Percentiles rank a stretch among this genome's conserved stretches.
Evolutionary conservation across 371 early-diverging fungal species (phyloP).

Genomic region (Apophysomyces ossiformis): DNA sequence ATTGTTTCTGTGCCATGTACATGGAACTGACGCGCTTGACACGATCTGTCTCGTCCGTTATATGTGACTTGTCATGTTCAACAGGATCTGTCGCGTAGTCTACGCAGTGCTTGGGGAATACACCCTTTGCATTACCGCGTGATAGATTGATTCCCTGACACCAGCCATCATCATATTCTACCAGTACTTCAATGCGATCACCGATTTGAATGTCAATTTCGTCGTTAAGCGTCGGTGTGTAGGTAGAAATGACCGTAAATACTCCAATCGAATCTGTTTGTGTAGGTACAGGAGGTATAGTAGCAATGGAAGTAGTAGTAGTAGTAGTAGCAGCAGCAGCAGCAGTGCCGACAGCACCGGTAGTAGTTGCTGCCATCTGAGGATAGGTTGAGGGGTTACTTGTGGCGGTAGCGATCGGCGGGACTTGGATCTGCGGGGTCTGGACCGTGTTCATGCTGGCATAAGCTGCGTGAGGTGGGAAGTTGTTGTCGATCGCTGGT

Average conservation of each 20-base stretch:
- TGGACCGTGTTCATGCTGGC: slow-evolving; percentile 11
- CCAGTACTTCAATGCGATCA: slow-evolving; percentile 65
- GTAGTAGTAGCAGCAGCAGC: slow-evolving; percentile 17
- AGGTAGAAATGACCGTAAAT: slow-evolving; percentile 57
- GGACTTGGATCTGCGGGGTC: slow-evolving; percentile 10
- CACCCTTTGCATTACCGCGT: slow-evolving; percentile 61
- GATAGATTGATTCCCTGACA: slow-evolving; percentile 66
- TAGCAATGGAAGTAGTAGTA: slow-evolving; percentile 15
- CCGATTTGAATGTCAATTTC: slow-evolving; percentile 70
- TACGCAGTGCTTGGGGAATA: slow-evolving; percentile 69
- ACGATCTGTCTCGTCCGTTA: slow-evolving; percentile 14
- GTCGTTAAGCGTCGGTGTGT: slow-evolving; percentile 68
- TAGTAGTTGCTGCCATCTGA: slow-evolving; percentile 11
- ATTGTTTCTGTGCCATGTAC: slow-evolving; percentile 27
- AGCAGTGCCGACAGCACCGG: not conserved
- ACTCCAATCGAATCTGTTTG: slow-evolving; percentile 55
- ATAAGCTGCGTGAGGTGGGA: slow-evolving; percentile 23
- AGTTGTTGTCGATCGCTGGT: slow-evolving; percentile 15
- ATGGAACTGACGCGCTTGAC: slow-evolving; percentile 54
- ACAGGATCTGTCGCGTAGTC: slow-evolving; percentile 26
- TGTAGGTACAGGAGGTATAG: slow-evolving; percentile 16
- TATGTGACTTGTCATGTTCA: not conserved
- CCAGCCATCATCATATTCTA: slow-evolving; percentile 78
- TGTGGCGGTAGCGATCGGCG: slow-evolving; percentile 8
- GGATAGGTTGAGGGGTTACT: slow-evolving; percentile 11